These are phyloP conservation scores for Tilletia caries DNA, from an alignment of 1,284 basidiomycete species.

Conservation along the genomic window DNA sequence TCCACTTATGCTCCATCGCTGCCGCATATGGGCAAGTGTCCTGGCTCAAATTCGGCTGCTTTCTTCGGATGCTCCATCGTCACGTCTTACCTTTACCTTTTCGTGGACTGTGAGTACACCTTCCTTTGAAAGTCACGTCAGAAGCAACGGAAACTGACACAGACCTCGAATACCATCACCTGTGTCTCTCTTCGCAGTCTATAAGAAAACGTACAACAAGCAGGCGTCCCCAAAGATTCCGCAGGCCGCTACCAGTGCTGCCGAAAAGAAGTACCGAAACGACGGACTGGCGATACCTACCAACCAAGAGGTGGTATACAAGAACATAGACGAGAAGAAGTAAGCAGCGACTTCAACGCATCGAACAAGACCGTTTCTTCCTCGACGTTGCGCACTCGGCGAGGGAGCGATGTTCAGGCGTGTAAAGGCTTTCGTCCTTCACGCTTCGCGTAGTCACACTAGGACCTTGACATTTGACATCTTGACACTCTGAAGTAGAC, in stretches of 20 bases:
- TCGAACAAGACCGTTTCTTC: neutral
- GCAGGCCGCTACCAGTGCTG: conserved; percentile 1
- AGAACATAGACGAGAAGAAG: neutral
- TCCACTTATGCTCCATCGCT: conserved; percentile 55
- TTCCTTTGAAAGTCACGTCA: neutral
- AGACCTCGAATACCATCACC: neutral
- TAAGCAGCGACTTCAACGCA: neutral
- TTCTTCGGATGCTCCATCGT: conserved; percentile 82
- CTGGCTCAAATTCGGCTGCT: conserved; percentile 83
- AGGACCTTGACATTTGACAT: too few relatives aligned
- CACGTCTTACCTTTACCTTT: conserved; percentile 66
- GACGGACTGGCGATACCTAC: neutral
- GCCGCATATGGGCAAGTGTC: conserved; percentile 74
- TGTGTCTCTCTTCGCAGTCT: neutral
- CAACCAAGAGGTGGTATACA: conserved; percentile 9
- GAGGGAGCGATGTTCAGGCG: too few relatives aligned
- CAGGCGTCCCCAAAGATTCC: neutral
- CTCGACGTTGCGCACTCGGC: too few relatives aligned
- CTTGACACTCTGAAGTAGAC: neutral
- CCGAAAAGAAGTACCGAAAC: neutral
- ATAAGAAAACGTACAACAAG: neutral
- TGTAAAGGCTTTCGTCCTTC: too few relatives aligned
- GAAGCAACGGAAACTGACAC: neutral
- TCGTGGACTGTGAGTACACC: conserved; percentile 33
- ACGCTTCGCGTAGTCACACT: too few relatives aligned